Evolutionary conservation across 768 basidiomycete genomes (phyloP).

Genomic region (Suillus variegatus): DNA sequence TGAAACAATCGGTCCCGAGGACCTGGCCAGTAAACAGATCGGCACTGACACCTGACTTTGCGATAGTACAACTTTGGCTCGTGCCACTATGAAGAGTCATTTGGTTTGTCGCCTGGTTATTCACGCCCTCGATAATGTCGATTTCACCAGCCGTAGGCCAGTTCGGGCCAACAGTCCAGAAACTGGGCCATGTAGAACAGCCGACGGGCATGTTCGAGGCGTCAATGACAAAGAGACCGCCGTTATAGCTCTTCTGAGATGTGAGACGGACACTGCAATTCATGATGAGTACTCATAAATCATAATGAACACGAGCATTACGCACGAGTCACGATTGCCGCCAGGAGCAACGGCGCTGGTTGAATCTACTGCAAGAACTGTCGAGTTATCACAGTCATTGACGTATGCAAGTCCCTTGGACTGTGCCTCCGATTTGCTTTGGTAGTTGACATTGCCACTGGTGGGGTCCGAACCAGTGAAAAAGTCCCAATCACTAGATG

Average conservation of each 20-base stretch:
- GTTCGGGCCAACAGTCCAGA: constrained; percentile 50
- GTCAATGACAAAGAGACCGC: constrained; percentile 78
- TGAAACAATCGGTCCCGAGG: constrained; percentile 39
- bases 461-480: constrained; percentile 68
- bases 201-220: constrained; percentile 72
- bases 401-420: constrained; percentile 61
- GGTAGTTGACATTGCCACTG: constrained; percentile 65
- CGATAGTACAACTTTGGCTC: constrained; percentile 38
- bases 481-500: constrained; percentile 66
- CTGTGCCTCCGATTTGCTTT: constrained; percentile 47
- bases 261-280: constrained; percentile 62
- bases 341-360: constrained; percentile 48
- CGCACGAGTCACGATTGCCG: constrained; percentile 56
- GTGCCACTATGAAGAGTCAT: constrained; percentile 63
- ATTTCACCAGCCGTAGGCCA: constrained; percentile 65
- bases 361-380: constrained; percentile 65
- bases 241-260: constrained; percentile 58
- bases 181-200: constrained; percentile 65
- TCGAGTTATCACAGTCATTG: constrained; percentile 51
- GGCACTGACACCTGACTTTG: constrained; percentile 9
- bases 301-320: neutral
- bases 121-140: constrained; percentile 76
- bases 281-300: constrained; percentile 5
- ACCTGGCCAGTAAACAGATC: constrained; percentile 21
- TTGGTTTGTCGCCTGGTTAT: constrained; percentile 57